Percentiles rank a stretch among this genome's conserved stretches.
phyloP scores from a whole-genome alignment of 345 rosid genomes.

The Rhizophora apiculata region DNA sequence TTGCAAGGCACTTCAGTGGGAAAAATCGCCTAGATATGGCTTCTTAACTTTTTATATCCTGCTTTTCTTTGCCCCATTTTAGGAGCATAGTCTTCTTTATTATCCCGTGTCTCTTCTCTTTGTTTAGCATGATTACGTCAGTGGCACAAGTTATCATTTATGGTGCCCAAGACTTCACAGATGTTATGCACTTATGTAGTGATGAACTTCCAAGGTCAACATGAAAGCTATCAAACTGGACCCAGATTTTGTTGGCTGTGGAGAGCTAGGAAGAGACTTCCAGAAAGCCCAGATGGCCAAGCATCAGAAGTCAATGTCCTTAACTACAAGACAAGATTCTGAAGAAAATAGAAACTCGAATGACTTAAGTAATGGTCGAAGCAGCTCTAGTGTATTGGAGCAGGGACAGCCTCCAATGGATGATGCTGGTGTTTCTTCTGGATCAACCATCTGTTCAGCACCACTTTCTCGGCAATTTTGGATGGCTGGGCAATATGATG shows the following conservation, averaged over 20 bases:
- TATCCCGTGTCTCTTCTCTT: background rate
- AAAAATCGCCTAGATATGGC: no score
- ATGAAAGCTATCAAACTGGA: conserved; percentile 50
- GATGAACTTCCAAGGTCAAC: conserved; percentile 14
- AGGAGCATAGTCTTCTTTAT: no score
- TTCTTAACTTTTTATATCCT: no score
- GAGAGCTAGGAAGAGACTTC: conserved; percentile 7
- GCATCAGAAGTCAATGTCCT: conserved; percentile 24
- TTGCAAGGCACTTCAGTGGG: no score
- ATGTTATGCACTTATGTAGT: conserved; percentile 1
- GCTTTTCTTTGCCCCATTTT: no score
- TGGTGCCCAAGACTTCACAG: background rate
- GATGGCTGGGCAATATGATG: conserved; percentile 78
- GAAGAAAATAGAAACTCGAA: conserved; percentile 56
- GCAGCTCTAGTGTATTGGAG: conserved; percentile 59
- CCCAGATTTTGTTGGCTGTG: conserved; percentile 29
- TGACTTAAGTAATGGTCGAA: conserved; percentile 45
- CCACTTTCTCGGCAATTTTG: conserved; percentile 92
- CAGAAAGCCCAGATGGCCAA: conserved; percentile 8
- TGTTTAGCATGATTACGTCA: background rate
- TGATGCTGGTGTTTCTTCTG: conserved; percentile 61
- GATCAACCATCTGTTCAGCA: conserved; percentile 50
- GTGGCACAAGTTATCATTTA: background rate
- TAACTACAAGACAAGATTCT: conserved; percentile 36
- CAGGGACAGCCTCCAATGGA: conserved; percentile 68